Evolutionary conservation across 352 stramenopile species (phyloP).

Genomic region (Aphanomyces invadans): DNA sequence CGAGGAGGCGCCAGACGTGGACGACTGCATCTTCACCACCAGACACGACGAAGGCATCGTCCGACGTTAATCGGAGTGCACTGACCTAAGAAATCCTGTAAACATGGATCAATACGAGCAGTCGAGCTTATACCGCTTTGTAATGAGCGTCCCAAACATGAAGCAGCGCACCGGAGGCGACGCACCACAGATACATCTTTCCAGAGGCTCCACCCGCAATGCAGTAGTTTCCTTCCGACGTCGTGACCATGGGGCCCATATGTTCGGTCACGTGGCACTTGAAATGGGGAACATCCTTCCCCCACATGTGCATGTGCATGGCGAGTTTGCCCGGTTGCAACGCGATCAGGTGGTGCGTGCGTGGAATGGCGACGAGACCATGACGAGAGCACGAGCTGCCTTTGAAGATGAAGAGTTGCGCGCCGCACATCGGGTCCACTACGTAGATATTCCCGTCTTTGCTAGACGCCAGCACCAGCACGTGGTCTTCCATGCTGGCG

Average conservation of each 20-base stretch:
- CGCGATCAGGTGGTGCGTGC: constrained; percentile 56
- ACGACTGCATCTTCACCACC: constrained; percentile 76
- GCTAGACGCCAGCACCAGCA: constrained; percentile 56
- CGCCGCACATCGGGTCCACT: constrained; percentile 46
- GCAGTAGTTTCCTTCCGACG: constrained; percentile 62
- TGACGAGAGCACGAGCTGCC: constrained; percentile 43
- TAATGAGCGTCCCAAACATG: constrained; percentile 81
- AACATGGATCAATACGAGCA: too few relatives aligned
- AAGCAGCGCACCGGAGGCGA: constrained; percentile 71
- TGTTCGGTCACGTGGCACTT: constrained; percentile 75
- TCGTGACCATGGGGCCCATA: constrained; percentile 50
- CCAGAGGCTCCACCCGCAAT: constrained; percentile 64
- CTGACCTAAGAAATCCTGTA: constrained; percentile 37
- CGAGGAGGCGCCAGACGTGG: constrained; percentile 65
- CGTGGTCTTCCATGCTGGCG: constrained; percentile 38
- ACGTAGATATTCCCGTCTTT: constrained; percentile 62
- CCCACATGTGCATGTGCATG: constrained; percentile 53
- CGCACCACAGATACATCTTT: constrained; percentile 81
- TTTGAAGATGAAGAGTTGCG: constrained; percentile 70
- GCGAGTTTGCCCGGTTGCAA: constrained; percentile 64
- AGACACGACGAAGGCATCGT: constrained; percentile 73
- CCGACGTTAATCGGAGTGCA: constrained; percentile 50
- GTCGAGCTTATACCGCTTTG: constrained; percentile 64
- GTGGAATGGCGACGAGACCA: constrained; percentile 47
- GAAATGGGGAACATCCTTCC: constrained; percentile 56